phyloP scores from a whole-genome alignment of 2,329 filamentous ascomycete genomes.

The Aspergillus piperis region DNA sequence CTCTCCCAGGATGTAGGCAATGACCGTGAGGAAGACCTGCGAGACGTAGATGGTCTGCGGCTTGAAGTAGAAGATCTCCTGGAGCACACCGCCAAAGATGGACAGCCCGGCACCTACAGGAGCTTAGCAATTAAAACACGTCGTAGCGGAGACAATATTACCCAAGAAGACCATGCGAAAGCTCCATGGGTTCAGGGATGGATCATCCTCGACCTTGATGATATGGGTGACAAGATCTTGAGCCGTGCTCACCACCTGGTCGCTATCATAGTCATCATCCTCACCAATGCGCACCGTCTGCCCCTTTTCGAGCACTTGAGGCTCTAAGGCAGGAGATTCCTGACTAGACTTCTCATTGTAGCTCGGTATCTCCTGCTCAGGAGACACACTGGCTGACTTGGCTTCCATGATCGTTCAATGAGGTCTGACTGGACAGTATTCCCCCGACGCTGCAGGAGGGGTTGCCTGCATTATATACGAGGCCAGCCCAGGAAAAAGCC shows the following conservation, averaged over 20 bases:
- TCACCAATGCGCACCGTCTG: neutral
- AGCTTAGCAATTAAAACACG: neutral
- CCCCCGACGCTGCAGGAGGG: neutral
- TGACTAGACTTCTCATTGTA: neutral
- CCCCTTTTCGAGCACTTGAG: neutral
- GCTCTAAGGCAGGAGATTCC: neutral
- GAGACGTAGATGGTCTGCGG: slow-evolving; percentile 8
- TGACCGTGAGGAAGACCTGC: slow-evolving; percentile 6
- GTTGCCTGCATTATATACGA: neutral
- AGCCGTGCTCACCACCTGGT: slow-evolving; percentile 1
- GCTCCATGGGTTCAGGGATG: slow-evolving; percentile 1
- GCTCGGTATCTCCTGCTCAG: neutral
- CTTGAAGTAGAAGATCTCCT: slow-evolving; percentile 10
- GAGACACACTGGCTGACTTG: neutral
- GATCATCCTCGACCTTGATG: slow-evolving; percentile 7
- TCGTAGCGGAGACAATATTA: neutral
- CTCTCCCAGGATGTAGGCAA: slow-evolving; percentile 1
- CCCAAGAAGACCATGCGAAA: slow-evolving; percentile 4
- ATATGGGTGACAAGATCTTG: slow-evolving; percentile 7
- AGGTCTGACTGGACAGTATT: neutral
- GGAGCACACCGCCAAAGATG: slow-evolving; percentile 4
- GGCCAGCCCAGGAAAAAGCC: no score
- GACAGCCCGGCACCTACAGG: neutral
- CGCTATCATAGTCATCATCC: neutral
- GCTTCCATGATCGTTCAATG: neutral